Conservation (phyloP, 2,329 filamentous ascomycete species). For the Ophiosphaerella narmari region DNA sequence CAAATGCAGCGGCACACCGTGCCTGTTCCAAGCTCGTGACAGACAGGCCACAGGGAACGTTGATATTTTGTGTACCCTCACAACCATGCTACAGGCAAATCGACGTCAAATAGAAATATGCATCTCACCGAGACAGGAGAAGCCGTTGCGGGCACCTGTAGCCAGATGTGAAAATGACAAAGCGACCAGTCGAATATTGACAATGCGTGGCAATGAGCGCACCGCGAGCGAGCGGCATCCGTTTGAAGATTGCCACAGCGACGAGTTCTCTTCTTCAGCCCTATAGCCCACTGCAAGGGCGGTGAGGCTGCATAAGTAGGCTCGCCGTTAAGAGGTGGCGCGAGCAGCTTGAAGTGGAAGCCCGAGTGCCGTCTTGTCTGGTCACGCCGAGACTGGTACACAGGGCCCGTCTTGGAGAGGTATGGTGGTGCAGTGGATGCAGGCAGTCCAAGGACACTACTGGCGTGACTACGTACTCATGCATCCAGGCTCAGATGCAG, state of each 20-base stretch:
- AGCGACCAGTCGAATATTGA: constrained; percentile 33
- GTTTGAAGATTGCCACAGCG: background rate
- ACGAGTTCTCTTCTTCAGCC: constrained; percentile 28
- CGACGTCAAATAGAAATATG: constrained; percentile 34
- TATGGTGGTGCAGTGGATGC: constrained; percentile 33
- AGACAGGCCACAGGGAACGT: constrained; percentile 20
- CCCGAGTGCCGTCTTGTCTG: constrained; percentile 31
- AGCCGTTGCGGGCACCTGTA: constrained; percentile 14
- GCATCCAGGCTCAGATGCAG: constrained; percentile 31
- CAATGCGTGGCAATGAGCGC: constrained; percentile 3
- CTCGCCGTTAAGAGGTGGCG: constrained; percentile 6
- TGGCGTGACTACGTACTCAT: constrained; percentile 31
- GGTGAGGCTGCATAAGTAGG: constrained; percentile 26
- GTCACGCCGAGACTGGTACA: constrained; percentile 33
- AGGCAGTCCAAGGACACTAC: constrained; percentile 31
- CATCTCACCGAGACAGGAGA: constrained; percentile 18
- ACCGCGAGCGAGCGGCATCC: background rate
- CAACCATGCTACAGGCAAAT: constrained; percentile 38
- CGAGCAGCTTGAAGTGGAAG: constrained; percentile 27
- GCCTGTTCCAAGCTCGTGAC: constrained; percentile 26
- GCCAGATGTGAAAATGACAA: constrained; percentile 23
- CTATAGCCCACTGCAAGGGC: constrained; percentile 46
- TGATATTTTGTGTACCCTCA: constrained; percentile 38
- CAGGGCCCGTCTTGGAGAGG: constrained; percentile 28
- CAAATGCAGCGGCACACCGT: constrained; percentile 19